Evolutionary conservation across 2,329 filamentous ascomycete genomes (phyloP), one percentile per base, ranked within the genome.

Genomic region (Sordariomycetes sp.): DNA sequence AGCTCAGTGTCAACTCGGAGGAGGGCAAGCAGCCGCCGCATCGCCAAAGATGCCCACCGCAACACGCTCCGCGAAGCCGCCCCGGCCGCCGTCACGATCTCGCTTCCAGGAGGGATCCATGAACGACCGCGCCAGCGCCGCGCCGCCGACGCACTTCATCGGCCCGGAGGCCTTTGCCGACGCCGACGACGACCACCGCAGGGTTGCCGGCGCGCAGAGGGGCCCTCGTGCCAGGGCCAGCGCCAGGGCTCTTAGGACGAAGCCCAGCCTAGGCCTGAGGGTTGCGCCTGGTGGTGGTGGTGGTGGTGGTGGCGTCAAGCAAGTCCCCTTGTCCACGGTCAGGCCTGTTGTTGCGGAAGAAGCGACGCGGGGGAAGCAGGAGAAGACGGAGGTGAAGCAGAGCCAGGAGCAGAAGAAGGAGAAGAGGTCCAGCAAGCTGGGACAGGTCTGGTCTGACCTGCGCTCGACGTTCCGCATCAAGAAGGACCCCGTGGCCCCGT

Each of bases 101-200:
- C 53, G 76, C 59, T 66, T 93, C 71, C 48, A 80, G 24, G 87
- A 94, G 59, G 87, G 82, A 26, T 90, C 82, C 48, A 90, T 94
- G 84, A 86, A 80, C 49, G 85, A 93, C 56, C 78, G 83, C 43
- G 66, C 74, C 21, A 88, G 82, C 49, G 70, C 75, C 38, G 72
- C 68, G 39, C 86, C 86, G 19, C 84, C 84, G 0, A 67, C 72
- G 29, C 68, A 75, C 26, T 87, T 83, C 54, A 66, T 82, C 27
- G 75, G 55, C 16, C 53, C 56, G 9, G 52, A 55, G 12, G 52
- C 57, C 42, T 44, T 39, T 21, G 51, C 46, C 31, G 47, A 45
- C 8, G 43, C 57, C 7, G 55, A 59, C 41, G 39, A 44, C 27
- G 9, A 17, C 14, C 9, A 8, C 8, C 16, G 30, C n/a, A n/a